Conservation (phyloP, 2,329 filamentous ascomycete genomes). For the Tolypocladium cylindrosporum region DNA sequence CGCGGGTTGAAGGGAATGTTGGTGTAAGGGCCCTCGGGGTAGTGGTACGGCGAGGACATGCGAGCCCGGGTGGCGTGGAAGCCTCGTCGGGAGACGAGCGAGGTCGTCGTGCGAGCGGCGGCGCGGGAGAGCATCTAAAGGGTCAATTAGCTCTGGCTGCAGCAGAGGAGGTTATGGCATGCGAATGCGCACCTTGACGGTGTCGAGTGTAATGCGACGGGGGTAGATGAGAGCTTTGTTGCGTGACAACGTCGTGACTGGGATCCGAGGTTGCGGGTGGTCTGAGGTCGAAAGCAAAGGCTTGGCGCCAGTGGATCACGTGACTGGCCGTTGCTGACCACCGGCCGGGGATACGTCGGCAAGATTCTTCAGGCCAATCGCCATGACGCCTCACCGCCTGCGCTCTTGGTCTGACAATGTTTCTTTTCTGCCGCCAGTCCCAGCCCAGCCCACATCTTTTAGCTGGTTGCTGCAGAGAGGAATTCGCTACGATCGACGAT, state of each 20-base stretch:
- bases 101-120: conserved; percentile 53
- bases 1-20: conserved; percentile 97
- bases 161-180: neutral
- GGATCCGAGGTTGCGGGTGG: conserved; percentile 19
- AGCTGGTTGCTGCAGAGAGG: neutral
- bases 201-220: conserved; percentile 12
- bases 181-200: conserved; percentile 8
- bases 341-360: conserved; percentile 1
- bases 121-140: conserved; percentile 74
- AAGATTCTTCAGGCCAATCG: neutral
- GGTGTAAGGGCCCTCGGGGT: conserved; percentile 87
- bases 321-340: conserved; percentile 4
- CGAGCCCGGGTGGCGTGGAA: conserved; percentile 87
- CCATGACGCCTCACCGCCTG: conserved; percentile 14
- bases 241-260: conserved; percentile 13
- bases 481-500: conserved; percentile 4
- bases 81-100: conserved; percentile 73
- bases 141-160: conserved; percentile 28
- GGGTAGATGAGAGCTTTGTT: conserved; percentile 13
- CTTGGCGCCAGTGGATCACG: conserved; percentile 8
- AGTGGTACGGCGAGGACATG: conserved; percentile 90
- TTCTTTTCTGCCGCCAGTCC: conserved; percentile 16
- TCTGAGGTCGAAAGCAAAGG: conserved; percentile 21
- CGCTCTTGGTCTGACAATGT: conserved; percentile 5
- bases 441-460: conserved; percentile 12